Evolutionary conservation across 345 rosid genomes (phyloP).

Genomic region (Syzygium oleosum): DNA sequence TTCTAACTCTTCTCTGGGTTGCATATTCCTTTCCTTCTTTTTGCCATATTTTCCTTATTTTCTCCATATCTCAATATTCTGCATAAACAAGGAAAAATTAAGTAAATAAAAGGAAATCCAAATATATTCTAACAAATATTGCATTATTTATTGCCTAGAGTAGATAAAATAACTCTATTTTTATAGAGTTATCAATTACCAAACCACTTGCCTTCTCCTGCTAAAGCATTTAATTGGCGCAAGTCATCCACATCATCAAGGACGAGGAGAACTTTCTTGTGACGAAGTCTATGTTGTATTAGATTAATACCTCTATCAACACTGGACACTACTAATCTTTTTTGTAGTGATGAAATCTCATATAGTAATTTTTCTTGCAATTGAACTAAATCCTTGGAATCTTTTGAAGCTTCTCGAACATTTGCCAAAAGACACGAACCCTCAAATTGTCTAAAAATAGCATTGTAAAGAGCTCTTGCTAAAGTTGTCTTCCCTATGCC

Average conservation of each 20-base stretch:
- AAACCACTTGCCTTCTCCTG: neutral
- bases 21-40: no score
- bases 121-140: no score
- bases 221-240: neutral
- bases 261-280: neutral
- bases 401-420: neutral
- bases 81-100: no score
- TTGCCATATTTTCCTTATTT: no score
- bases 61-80: no score
- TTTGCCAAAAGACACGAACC: neutral
- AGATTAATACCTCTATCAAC: neutral
- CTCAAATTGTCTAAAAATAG: neutral
- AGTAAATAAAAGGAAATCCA: no score
- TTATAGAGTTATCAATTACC: no score
- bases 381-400: rapidly evolving
- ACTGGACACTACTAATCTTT: neutral
- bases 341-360: rapidly evolving
- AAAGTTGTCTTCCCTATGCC: no score
- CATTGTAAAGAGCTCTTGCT: neutral
- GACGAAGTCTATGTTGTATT: neutral
- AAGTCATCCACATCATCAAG: neutral
- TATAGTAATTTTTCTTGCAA: neutral
- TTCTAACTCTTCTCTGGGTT: no score
- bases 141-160: no score
- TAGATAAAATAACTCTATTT: no score